Evolutionary conservation across 2,329 filamentous ascomycete genomes (phyloP), one percentile per base, ranked within the genome.

Genomic region (Fusarium mundagurra): DNA sequence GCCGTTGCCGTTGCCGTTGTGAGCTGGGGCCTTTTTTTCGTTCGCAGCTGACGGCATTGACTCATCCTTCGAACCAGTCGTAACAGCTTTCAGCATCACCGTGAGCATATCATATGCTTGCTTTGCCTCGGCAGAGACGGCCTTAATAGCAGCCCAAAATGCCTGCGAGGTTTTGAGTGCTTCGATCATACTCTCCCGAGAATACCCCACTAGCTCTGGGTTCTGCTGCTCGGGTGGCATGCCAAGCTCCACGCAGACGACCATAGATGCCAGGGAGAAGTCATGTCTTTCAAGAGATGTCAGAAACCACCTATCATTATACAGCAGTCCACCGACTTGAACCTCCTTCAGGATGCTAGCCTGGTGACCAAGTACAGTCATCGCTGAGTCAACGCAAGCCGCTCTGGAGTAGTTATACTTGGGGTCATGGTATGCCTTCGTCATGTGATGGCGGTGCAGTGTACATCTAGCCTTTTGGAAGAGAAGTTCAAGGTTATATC

Each of bases 201-300:
- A 63, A 3, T 63, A 69, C 0, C 61, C 73, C 12, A 69, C 43
- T 41, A 62, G 44, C 2, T 41, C 39, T 3, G 36, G 47, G 1
- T 63, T 62, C 7, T 48, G 63, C 18, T 69, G 38, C 8, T 72
- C 27, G 0, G 59, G 6, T 14, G 41, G 45, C 14, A 41, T 55
- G 10, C 69, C 73, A 10, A 76, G 57, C 16, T 76, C 74, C 0
- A 76, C 48, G 8, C 74, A 76, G 4, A 75, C 24, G 8, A 76
- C 67, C 72, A 76, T 76, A 0, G 74, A 73, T 1, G 74, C 74
- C 0, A 76, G 33, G 0, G 73, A 61, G 27, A 76, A 76, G 58
- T 76, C 74, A 14, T 76, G 65, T 4, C 58, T 54, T 2, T 73
- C 72, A 0, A 76, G 62, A 0, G 74, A 76, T 1, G 70, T 69